Evolutionary conservation across 2,329 filamentous ascomycete genomes (phyloP).

Genomic region (Fusarium sp.): DNA sequence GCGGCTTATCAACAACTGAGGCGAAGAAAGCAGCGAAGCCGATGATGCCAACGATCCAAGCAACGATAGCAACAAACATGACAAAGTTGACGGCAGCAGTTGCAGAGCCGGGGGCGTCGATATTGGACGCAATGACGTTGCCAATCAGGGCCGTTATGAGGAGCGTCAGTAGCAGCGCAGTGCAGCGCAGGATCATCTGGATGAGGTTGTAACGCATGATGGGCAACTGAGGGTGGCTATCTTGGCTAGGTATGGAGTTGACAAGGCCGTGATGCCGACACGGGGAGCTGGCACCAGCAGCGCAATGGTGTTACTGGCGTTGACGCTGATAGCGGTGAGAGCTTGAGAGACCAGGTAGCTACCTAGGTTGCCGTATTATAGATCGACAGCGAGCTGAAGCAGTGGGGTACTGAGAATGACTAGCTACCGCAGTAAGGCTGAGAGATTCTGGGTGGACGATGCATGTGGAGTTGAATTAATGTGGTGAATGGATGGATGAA

Average conservation of each 20-base stretch:
- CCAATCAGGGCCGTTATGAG: slow-evolving; percentile 67
- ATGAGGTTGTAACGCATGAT: slow-evolving; percentile 53
- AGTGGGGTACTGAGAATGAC: slow-evolving; percentile 32
- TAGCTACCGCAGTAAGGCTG: slow-evolving; percentile 31
- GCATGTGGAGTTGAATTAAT: slow-evolving; percentile 32
- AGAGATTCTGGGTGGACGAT: slow-evolving; percentile 29
- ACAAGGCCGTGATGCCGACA: slow-evolving; percentile 1
- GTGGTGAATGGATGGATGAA: slow-evolving; percentile 8
- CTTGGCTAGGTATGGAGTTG: slow-evolving; percentile 10
- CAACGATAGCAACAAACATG: slow-evolving; percentile 76
- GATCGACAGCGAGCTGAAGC: slow-evolving; percentile 27
- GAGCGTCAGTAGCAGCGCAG: slow-evolving; percentile 64
- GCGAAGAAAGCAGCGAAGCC: slow-evolving; percentile 68
- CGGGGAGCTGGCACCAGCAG: not conserved
- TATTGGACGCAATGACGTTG: slow-evolving; percentile 66
- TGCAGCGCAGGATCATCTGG: slow-evolving; percentile 58
- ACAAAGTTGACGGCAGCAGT: slow-evolving; percentile 68
- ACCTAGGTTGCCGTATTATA: not conserved
- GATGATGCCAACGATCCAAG: slow-evolving; percentile 73
- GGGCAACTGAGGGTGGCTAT: slow-evolving; percentile 28
- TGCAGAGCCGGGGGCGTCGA: slow-evolving; percentile 55
- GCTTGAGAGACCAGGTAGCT: not conserved
- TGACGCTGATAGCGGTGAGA: slow-evolving; percentile 5
- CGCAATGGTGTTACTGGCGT: slow-evolving; percentile 1
- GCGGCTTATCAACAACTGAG: slow-evolving; percentile 61